Conservation (phyloP, 1,139 yeast species). For the Scheffersomyces segobiensis region DNA sequence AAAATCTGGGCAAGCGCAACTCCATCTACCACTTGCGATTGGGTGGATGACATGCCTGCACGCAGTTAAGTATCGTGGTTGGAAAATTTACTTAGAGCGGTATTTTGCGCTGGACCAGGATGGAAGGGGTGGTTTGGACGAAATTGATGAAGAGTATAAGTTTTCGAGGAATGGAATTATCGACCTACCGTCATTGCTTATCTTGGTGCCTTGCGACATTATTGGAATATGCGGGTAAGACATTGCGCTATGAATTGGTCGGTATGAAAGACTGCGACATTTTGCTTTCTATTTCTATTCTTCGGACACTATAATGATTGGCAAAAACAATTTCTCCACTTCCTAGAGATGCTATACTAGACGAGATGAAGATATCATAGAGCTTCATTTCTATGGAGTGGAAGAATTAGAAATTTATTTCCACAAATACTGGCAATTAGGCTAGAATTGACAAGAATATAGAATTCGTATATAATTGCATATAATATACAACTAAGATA, state of each 20-base stretch:
- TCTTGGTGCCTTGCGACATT: neutral
- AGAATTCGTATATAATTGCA: too few species aligned
- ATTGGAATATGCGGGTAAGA: neutral
- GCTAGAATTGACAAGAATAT: too few species aligned
- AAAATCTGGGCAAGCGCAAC: constrained; percentile 56
- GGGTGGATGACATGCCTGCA: constrained; percentile 28
- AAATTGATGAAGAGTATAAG: neutral
- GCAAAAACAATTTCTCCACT: too few species aligned
- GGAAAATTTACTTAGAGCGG: neutral
- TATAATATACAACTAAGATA: too few species aligned
- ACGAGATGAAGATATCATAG: too few species aligned
- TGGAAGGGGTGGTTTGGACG: neutral
- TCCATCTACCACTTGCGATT: constrained; percentile 47
- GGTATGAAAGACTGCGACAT: neutral
- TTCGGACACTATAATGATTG: too few species aligned
- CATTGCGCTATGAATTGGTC: neutral
- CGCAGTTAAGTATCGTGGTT: neutral
- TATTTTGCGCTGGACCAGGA: neutral
- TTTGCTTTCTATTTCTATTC: too few species aligned
- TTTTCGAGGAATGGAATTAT: neutral
- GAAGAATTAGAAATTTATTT: too few species aligned
- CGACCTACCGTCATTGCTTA: neutral
- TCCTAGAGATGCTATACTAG: too few species aligned
- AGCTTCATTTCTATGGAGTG: too few species aligned
- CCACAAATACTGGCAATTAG: too few species aligned